phyloP scores from a whole-genome alignment of 2,329 filamentous ascomycete genomes.

The Scedosporium aurantiacum region DNA sequence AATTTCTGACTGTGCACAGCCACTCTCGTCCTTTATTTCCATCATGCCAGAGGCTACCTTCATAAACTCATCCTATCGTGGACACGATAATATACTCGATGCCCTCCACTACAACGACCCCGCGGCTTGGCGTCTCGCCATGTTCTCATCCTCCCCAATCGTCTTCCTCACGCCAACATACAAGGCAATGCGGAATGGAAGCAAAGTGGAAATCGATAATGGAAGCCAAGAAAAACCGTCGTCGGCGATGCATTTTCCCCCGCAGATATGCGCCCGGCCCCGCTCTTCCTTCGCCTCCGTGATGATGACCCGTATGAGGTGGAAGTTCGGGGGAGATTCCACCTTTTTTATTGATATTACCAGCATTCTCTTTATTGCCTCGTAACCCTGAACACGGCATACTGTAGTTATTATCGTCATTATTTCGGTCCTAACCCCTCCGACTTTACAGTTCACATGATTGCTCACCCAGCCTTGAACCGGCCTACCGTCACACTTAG shows the following conservation, averaged over 20 bases:
- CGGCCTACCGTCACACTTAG: not conserved
- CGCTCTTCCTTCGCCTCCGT: too few relatives aligned
- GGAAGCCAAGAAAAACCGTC: too few relatives aligned
- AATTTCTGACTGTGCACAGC: not conserved
- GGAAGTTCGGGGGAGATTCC: not conserved
- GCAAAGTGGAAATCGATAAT: too few relatives aligned
- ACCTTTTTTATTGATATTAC: not conserved
- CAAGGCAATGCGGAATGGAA: too few relatives aligned
- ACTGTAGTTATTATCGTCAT: not conserved
- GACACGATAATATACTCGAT: not conserved
- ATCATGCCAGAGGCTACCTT: not conserved
- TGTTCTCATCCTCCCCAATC: not conserved
- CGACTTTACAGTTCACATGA: not conserved
- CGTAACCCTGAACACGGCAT: not conserved
- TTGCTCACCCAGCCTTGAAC: not conserved
- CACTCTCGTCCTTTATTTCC: not conserved
- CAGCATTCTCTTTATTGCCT: not conserved
- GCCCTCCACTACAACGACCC: not conserved
- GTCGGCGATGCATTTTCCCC: too few relatives aligned
- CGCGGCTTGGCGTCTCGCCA: not conserved
- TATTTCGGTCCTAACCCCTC: not conserved
- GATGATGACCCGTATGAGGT: not conserved
- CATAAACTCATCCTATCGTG: not conserved
- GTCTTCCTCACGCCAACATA: too few relatives aligned
- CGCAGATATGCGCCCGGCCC: too few relatives aligned